A percentile compares a stretch with the other conserved stretches of the same genome.
Evolutionary conservation across 2,329 filamentous ascomycete genomes (phyloP).

Genomic region (Aureobasidium sp.): DNA sequence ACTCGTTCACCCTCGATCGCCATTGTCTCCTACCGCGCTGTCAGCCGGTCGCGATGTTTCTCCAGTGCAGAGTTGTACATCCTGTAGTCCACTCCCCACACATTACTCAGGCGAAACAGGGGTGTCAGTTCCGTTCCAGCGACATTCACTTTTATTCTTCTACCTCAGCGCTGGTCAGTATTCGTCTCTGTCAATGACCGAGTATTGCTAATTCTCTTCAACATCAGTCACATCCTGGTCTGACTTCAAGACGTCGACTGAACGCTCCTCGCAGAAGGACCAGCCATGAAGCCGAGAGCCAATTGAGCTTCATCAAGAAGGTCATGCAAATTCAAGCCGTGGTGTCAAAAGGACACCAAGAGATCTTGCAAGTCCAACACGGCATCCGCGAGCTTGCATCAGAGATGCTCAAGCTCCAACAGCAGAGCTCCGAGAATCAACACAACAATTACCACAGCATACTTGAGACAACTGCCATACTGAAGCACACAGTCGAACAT

Average conservation of each 20-base stretch:
- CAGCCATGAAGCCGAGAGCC: not conserved
- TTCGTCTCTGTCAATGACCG: not conserved
- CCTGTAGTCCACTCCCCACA: too few relatives aligned
- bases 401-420: not conserved
- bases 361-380: not conserved
- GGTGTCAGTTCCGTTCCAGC: too few relatives aligned
- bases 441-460: constrained; percentile 1
- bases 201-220: not conserved
- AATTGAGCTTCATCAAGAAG: not conserved
- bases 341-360: not conserved
- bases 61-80: too few relatives aligned
- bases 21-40: too few relatives aligned
- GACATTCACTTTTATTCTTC: too few relatives aligned
- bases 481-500: not conserved
- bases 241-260: not conserved
- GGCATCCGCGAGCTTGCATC: too few relatives aligned
- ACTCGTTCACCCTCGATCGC: too few relatives aligned
- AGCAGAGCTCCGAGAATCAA: too few relatives aligned
- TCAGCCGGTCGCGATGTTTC: too few relatives aligned
- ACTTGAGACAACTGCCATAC: not conserved
- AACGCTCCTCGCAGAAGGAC: not conserved
- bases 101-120: too few relatives aligned
- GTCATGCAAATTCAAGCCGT: not conserved
- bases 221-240: not conserved
- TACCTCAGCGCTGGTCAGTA: too few relatives aligned